These are phyloP conservation scores for Trametes meyenii DNA, from an alignment of 768 basidiomycete species.

Conservation along the genomic window DNA sequence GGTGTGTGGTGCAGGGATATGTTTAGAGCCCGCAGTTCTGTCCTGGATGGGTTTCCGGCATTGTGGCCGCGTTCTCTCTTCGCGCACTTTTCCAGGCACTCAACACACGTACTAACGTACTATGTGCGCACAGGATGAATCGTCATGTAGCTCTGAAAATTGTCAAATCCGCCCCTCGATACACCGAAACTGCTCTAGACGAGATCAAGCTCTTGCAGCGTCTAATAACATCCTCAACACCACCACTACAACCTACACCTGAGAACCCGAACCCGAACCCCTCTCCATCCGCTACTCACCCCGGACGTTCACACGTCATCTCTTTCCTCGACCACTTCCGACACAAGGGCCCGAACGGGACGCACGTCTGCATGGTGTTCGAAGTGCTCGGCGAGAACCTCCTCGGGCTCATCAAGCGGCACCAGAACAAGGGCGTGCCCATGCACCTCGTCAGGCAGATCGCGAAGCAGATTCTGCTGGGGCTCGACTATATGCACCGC, in stretches of 20 bases:
- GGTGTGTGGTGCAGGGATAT: not conserved
- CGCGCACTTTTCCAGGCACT: not conserved
- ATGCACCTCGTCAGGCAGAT: constrained; percentile 93
- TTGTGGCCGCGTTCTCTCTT: not conserved
- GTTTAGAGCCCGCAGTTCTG: not conserved
- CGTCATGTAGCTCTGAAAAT: constrained; percentile 99
- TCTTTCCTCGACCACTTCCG: constrained; percentile 97
- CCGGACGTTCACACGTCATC: constrained; percentile 93
- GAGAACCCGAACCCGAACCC: constrained; percentile 53
- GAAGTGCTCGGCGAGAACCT: constrained; percentile 98
- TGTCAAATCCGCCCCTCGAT: constrained; percentile 95
- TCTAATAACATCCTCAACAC: constrained; percentile 81
- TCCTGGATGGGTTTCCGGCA: not conserved
- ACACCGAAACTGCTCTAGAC: constrained; percentile 97
- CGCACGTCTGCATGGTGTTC: constrained; percentile 99
- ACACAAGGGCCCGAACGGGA: constrained; percentile 95
- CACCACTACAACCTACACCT: constrained; percentile 50
- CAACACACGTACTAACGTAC: not conserved
- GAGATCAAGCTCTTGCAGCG: constrained; percentile 98
- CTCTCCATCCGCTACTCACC: constrained; percentile 71
- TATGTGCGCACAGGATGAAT: constrained; percentile 62
- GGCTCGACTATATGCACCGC: constrained; percentile 97
- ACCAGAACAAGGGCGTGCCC: constrained; percentile 97
- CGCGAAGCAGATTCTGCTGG: constrained; percentile 93
- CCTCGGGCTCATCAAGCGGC: constrained; percentile 93